These are phyloP conservation scores for Triticum timopheevii DNA, from an alignment of 176 grass and related monocot species.

Conservation along the genomic window DNA sequence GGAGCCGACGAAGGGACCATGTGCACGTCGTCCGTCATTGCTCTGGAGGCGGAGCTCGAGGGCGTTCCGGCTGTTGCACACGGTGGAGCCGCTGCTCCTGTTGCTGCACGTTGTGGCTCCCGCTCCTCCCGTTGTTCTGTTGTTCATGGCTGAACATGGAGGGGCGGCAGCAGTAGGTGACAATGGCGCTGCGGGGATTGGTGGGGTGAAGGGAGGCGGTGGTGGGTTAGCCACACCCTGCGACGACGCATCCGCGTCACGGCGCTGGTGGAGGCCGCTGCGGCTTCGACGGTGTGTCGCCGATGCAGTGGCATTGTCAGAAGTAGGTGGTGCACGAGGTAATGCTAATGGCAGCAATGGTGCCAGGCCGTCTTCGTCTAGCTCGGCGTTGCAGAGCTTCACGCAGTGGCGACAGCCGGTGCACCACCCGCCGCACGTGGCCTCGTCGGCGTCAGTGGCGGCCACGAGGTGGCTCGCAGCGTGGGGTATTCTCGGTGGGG, in stretches of 20 bases:
- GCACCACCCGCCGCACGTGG: slow-evolving; percentile 51
- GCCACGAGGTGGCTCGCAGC: too few species aligned
- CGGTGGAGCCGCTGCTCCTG: too few species aligned
- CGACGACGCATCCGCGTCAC: slow-evolving; percentile 28
- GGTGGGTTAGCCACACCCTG: background rate
- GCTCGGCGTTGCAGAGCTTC: slow-evolving; percentile 79
- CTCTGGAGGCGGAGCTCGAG: too few species aligned
- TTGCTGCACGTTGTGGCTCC: too few species aligned
- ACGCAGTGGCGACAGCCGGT: slow-evolving; percentile 75
- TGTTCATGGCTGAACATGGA: too few species aligned
- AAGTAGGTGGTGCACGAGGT: background rate
- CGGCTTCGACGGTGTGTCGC: background rate
- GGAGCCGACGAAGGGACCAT: too few species aligned
- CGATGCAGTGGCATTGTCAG: background rate
- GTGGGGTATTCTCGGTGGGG: too few species aligned
- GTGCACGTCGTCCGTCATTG: too few species aligned
- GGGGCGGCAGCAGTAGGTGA: too few species aligned
- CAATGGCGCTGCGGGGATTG: too few species aligned
- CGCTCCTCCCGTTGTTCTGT: too few species aligned
- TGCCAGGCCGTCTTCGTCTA: slow-evolving; percentile 39
- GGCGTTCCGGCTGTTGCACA: too few species aligned
- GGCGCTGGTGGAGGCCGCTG: background rate
- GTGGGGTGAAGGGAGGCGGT: background rate
- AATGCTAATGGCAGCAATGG: background rate
- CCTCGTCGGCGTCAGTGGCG: background rate